Base-by-base conservation (phyloP, 2,329 filamentous ascomycete species). In the Coniosporium uncinatum region DNA sequence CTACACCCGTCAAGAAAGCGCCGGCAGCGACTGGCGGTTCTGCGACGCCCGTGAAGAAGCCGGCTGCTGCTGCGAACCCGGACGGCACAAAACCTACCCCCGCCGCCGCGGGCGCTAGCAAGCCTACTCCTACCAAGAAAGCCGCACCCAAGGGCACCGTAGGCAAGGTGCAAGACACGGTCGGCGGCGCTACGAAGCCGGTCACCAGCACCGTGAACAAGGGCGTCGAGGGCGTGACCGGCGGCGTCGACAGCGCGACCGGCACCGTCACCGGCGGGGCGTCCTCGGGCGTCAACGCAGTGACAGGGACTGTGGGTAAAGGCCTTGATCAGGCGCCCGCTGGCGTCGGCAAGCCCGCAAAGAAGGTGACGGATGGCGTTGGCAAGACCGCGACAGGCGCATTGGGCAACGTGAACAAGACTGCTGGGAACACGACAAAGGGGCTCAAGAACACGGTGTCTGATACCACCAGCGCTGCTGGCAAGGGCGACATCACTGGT, bases 401-500 rank as follows among this genome's bases (percentile, higher is more conserved):
- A 5, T 61, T 61, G 16, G 56, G 59, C 27, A 63, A 63, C 24
- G 43, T 63, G 19, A 64, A 67, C 22, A 64, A 66, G 42, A 67
- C 66, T 4, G 51, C 59, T 5, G 61, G 60, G 1, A 56, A 55
- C 11, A 57, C 64, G 8, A 67, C 65, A 3, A 61, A 59, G 38
- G 66, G 66, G 0, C 42, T 69, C 5, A 63, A 67, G 22, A 58
- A 61, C 4, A 69, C 66, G 1, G 59, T 67, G 3, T 61, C 58
- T 14, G 67, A 69, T 44, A 70, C 67, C 1, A 67, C 66, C 2
- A 53, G 56, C 3, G 66, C 64, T 5, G 39, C 69, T n/a, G 63
- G 64, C 2, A 59, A 55, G 41, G 66, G 65, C 2, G 65, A 71
- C 49, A 46, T 63, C 14, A 59, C 53, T 37, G 66, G 65, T 0